These are phyloP conservation scores for Cladosporium sp. DNA, from an alignment of 2,329 filamentous ascomycete species.

Conservation along the genomic window DNA sequence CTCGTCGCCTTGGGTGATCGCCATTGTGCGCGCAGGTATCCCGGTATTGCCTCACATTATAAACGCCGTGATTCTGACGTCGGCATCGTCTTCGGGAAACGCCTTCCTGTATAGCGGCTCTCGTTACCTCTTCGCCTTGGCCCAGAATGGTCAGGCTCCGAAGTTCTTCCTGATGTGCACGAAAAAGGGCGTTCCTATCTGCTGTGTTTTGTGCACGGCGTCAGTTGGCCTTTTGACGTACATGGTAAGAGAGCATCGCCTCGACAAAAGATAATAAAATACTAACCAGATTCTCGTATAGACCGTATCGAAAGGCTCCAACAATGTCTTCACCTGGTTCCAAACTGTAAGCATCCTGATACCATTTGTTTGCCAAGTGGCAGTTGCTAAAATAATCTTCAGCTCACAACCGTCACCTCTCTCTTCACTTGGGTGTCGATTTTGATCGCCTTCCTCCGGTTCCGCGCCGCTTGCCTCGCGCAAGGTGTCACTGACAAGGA, in stretches of 20 bases:
- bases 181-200: conserved; percentile 78
- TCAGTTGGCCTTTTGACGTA: conserved; percentile 55
- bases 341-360: conserved; percentile 17
- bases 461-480: conserved; percentile 26
- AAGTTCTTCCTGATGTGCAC: conserved; percentile 53
- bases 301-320: conserved; percentile 29
- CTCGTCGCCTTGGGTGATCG: conserved; percentile 63
- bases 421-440: conserved; percentile 31
- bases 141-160: conserved; percentile 51
- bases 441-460: conserved; percentile 27
- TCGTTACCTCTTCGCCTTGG: conserved; percentile 48
- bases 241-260: conserved; percentile 42
- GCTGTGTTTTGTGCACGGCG: conserved; percentile 48
- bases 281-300: neutral
- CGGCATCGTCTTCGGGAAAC: conserved; percentile 66
- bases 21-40: conserved; percentile 63
- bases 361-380: too few relatives aligned
- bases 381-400: neutral
- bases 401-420: conserved; percentile 31
- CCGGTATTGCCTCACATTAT: conserved; percentile 65
- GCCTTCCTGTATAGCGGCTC: conserved; percentile 57
- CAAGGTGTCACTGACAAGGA: conserved; percentile 28
- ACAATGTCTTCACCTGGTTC: conserved; percentile 32
- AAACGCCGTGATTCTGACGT: conserved; percentile 72
- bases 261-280: neutral